A percentile compares a stretch with the other conserved stretches of the same genome.
These are phyloP conservation scores for Euphrasia arctica DNA, from an alignment of 305 asterid genomes.

Conservation along the genomic window DNA sequence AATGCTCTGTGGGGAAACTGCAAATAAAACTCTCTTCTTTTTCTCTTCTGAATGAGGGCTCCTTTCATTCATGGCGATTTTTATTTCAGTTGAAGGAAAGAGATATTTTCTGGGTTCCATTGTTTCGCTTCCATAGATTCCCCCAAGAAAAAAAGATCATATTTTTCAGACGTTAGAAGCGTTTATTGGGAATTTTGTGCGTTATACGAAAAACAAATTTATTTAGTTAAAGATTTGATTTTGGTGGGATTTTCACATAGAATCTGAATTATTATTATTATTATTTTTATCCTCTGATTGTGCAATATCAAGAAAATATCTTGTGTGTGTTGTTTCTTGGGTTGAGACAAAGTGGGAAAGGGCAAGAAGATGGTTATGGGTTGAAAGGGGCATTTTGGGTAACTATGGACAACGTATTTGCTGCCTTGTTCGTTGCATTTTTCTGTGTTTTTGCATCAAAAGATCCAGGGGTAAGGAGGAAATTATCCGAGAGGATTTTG, in stretches of 20 bases:
- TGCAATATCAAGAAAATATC: constrained; percentile 15
- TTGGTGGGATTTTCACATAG: constrained; percentile 15
- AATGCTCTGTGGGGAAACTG: constrained; percentile 27
- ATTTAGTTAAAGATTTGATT: constrained; percentile 9
- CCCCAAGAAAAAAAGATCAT: background rate
- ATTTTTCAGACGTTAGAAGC: constrained; percentile 16
- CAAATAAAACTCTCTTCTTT: constrained; percentile 22
- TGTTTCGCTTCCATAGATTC: background rate
- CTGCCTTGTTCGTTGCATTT: constrained; percentile 52
- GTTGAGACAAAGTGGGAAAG: constrained; percentile 38
- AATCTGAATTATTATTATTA: constrained; percentile 20
- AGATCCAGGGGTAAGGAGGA: constrained; percentile 54
- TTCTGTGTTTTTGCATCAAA: constrained; percentile 47
- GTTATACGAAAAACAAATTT: constrained; percentile 33
- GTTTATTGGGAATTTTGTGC: constrained; percentile 47
- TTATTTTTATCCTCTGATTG: background rate
- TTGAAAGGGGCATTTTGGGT: constrained; percentile 31
- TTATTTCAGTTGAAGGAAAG: constrained; percentile 8
- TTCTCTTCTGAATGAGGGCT: constrained; percentile 14
- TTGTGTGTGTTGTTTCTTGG: constrained; percentile 30
- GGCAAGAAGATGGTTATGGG: constrained; percentile 26
- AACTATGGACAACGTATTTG: constrained; percentile 55
- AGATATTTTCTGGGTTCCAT: constrained; percentile 31
- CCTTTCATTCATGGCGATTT: background rate
- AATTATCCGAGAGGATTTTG: constrained; percentile 38